Evolutionary conservation across 169 alveolate genomes (phyloP), one percentile per base, ranked within the genome.

Genomic region (Amoebophrya sp.): DNA sequence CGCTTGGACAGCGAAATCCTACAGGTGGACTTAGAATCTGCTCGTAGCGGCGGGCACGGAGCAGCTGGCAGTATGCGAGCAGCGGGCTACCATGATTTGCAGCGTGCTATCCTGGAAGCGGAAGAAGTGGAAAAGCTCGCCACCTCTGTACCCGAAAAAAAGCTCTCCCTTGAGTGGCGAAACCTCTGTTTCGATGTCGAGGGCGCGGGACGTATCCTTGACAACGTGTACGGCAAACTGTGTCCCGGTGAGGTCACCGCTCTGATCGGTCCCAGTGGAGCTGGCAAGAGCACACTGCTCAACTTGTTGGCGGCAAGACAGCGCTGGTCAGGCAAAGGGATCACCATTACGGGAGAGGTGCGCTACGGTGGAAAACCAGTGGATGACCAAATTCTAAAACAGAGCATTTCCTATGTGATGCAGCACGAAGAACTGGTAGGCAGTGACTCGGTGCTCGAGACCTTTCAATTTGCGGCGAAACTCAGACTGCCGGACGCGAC

Each of bases 251-350:
- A 89, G 53, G 77, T 89, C 33, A 94, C 96, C 1, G 95, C 95
- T 0, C 92, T 95, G 39, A 33, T 95, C 33, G 96, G 96, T 33
- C 94, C 95, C 76, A 91, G 95, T 89, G 98, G 99, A 14, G 95
- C 97, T n/a, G 99, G 99, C 24, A 97, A 97, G 94, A 96, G 98
- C 1, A 96, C 99, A 0, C 93, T 97, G 55, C 93, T 97, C 93
- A 96, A 96, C 92, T 92, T 95, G 65, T 90, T 97, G 33, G 95
- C 98, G 0, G 97, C 97, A 0, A 95, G 97, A n/a, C 89, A 92
- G 3, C 89, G 91, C 34, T 40, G 93, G 40, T 89, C 54, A 0
- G 94, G 95, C 34, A n/a, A 83, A 18, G 91, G 91, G 39, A 91
- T 78, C 39, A 54, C 90, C 29, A 83, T 93, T 36, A 90, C 92